A percentile compares a stretch with the other conserved stretches of the same genome.
These are phyloP conservation scores for Linderina pennispora DNA, from an alignment of 192 early-diverging fungal genomes.

Conservation along the genomic window DNA sequence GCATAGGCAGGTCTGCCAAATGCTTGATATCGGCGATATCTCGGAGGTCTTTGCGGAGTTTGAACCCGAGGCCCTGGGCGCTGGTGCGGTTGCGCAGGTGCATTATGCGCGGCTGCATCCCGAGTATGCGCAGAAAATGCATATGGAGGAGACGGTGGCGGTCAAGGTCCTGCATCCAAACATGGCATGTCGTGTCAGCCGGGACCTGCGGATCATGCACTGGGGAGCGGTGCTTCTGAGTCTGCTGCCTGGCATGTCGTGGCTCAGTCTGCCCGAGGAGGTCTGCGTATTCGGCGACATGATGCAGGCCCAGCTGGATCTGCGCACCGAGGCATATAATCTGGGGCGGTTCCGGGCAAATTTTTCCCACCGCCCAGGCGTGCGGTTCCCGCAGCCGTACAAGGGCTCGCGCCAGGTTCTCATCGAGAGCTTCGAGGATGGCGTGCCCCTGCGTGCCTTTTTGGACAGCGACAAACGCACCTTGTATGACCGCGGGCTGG, in stretches of 20 bases:
- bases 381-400: conserved; percentile 57
- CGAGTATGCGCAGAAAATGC: conserved; percentile 18
- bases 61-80: conserved; percentile 72
- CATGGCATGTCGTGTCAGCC: conserved; percentile 57
- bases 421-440: conserved; percentile 80
- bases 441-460: conserved; percentile 69
- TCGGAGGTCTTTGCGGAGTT: conserved; percentile 76
- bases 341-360: conserved; percentile 54
- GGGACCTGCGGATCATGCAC: conserved; percentile 80
- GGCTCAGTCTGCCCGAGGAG: conserved; percentile 87
- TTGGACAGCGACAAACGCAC: conserved; percentile 55
- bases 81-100: conserved; percentile 95
- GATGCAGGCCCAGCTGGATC: conserved; percentile 88
- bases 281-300: conserved; percentile 81
- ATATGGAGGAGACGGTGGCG: conserved; percentile 54
- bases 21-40: conserved; percentile 55
- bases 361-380: conserved; percentile 48
- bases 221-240: conserved; percentile 60
- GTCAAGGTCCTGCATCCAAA: conserved; percentile 92
- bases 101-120: conserved; percentile 18
- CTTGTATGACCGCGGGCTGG: conserved; percentile 68
- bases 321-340: conserved; percentile 74
- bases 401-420: conserved; percentile 57
- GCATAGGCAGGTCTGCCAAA: conserved; percentile 52
- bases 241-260: conserved; percentile 70